A percentile compares a stretch with the other conserved stretches of the same genome.
Conservation (phyloP, 2,329 filamentous ascomycete species). For the Apiospora sp. region DNA sequence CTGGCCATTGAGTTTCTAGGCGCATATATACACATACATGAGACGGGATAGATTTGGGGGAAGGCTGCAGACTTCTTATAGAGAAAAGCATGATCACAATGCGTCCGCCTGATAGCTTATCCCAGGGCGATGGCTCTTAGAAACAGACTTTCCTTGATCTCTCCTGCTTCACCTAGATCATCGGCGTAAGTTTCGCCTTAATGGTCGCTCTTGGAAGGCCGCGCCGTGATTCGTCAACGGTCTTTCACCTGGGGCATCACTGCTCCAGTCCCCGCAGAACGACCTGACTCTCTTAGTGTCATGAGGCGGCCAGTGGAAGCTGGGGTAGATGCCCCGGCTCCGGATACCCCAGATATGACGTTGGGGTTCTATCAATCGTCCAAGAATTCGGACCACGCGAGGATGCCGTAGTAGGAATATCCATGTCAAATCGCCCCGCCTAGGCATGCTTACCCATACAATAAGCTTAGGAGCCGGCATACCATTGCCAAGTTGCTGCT, state of each 20-base stretch:
- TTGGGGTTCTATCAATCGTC: neutral
- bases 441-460: neutral
- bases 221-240: neutral
- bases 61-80: neutral
- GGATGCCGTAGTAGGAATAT: neutral
- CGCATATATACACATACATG: neutral
- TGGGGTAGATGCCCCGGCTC: neutral
- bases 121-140: neutral
- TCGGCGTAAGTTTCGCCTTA: slow-evolving; percentile 17
- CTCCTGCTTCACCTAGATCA: neutral
- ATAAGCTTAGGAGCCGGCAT: slow-evolving; percentile 17
- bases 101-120: neutral
- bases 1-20: neutral
- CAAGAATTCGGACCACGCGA: slow-evolving; percentile 9
- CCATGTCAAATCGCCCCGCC: slow-evolving; percentile 1
- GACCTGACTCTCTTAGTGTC: slow-evolving; percentile 16
- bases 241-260: neutral
- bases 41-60: neutral
- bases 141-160: neutral
- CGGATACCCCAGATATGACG: slow-evolving; percentile 15
- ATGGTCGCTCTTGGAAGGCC: neutral
- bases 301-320: slow-evolving; percentile 8
- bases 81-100: neutral
- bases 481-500: neutral
- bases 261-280: neutral